Evolutionary conservation across 352 stramenopile genomes (phyloP).

Genomic region (Elongisporangium undulatum): DNA sequence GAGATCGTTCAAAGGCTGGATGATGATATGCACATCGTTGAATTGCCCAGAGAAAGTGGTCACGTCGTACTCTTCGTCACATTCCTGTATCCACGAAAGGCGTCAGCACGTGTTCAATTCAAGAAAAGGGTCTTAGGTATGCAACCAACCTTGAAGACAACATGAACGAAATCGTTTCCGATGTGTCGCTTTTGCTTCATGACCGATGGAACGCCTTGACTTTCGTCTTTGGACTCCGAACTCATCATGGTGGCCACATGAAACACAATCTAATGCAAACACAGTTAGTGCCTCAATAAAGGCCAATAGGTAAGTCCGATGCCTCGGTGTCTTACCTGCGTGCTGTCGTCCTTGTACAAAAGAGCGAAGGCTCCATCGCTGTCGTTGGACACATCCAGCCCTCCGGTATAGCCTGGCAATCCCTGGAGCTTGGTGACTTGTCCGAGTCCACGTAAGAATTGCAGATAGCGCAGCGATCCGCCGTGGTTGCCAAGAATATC

Average conservation of each 20-base stretch:
- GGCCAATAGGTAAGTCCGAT: not conserved
- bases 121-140: not conserved
- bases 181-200: constrained; percentile 89
- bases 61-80: constrained; percentile 70
- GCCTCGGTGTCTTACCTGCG: constrained; percentile 38
- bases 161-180: constrained; percentile 87
- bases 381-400: constrained; percentile 62
- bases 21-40: constrained; percentile 85
- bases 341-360: constrained; percentile 59
- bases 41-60: constrained; percentile 79
- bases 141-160: constrained; percentile 67
- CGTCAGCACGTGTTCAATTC: not conserved
- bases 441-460: constrained; percentile 67
- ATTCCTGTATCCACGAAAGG: constrained; percentile 39
- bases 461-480: constrained; percentile 69
- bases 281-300: not conserved
- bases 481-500: constrained; percentile 73
- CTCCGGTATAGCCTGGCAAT: constrained; percentile 62
- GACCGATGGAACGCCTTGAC: constrained; percentile 1
- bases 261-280: constrained; percentile 70
- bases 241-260: constrained; percentile 86
- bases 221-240: constrained; percentile 8
- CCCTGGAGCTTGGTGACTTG: constrained; percentile 64
- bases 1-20: constrained; percentile 73
- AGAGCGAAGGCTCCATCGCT: constrained; percentile 77